phyloP scores from a whole-genome alignment of 2,329 filamentous ascomycete species.

The Dactylellina haptotyla region DNA sequence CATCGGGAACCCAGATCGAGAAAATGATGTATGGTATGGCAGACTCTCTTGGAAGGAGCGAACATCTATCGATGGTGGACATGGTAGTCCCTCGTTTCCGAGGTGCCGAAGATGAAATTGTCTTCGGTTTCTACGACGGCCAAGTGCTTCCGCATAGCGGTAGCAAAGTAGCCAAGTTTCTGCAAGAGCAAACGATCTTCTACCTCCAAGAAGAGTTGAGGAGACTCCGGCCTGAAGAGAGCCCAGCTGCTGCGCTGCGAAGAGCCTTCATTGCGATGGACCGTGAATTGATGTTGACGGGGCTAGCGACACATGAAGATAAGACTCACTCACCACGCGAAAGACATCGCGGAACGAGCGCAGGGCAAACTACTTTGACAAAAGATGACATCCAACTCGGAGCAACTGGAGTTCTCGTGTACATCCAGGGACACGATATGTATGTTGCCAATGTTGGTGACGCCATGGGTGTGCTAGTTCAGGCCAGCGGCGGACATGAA shows the following conservation, averaged over 20 bases:
- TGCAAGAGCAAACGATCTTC: constrained; percentile 93
- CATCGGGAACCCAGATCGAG: constrained; percentile 92
- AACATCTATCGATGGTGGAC: constrained; percentile 94
- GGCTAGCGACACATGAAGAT: constrained; percentile 81
- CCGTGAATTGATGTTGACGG: constrained; percentile 89
- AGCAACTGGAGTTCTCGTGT: constrained; percentile 89
- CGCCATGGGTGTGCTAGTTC: constrained; percentile 92
- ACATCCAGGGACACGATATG: constrained; percentile 86
- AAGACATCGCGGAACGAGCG: constrained; percentile 72
- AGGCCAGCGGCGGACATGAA: constrained; percentile 83
- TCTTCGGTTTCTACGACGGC: constrained; percentile 95
- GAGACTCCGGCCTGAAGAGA: constrained; percentile 75
- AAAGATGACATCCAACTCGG: constrained; percentile 91
- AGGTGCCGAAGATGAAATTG: constrained; percentile 85
- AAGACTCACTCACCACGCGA: constrained; percentile 67
- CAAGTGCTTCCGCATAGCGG: constrained; percentile 88
- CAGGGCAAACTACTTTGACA: constrained; percentile 70
- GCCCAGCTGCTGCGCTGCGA: constrained; percentile 81
- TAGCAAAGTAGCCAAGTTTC: constrained; percentile 93
- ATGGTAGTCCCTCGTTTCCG: constrained; percentile 93
- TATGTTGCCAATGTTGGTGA: constrained; percentile 96
- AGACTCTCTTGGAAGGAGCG: constrained; percentile 89
- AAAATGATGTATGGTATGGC: constrained; percentile 97
- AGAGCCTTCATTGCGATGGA: constrained; percentile 89
- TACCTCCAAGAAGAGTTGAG: constrained; percentile 86